Percentiles rank a stretch among this genome's conserved stretches.
Conservation (phyloP, 2,329 filamentous ascomycete species). For the Cladophialophora carrionii region DNA sequence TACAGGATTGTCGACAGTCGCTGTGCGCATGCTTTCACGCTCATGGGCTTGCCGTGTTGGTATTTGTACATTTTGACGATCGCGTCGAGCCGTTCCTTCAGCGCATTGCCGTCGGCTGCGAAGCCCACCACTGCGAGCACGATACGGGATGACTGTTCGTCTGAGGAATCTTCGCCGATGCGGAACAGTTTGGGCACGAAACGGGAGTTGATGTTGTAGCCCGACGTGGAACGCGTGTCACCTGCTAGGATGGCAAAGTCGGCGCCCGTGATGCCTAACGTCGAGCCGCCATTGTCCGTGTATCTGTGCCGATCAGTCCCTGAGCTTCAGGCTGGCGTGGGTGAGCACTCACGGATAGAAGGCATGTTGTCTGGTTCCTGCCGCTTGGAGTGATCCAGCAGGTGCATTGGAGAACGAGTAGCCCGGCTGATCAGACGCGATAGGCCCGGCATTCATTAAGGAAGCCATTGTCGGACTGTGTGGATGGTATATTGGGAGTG, state of each 20-base stretch:
- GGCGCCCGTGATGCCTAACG: conserved; percentile 87
- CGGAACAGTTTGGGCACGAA: conserved; percentile 96
- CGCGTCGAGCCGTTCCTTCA: conserved; percentile 90
- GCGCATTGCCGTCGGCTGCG: conserved; percentile 87
- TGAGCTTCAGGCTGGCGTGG: not conserved
- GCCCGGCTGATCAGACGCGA: conserved; percentile 58
- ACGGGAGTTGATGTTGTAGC: conserved; percentile 98
- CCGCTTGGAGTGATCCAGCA: conserved; percentile 52
- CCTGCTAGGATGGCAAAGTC: conserved; percentile 97
- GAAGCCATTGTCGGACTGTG: conserved; percentile 54
- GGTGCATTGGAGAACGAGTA: conserved; percentile 61
- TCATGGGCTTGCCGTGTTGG: conserved; percentile 96
- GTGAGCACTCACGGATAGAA: conserved; percentile 81
- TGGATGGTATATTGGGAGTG: conserved; percentile 8
- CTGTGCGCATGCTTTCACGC: conserved; percentile 90
- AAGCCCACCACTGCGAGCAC: conserved; percentile 94
- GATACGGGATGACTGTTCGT: conserved; percentile 77
- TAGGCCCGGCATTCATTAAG: conserved; percentile 54
- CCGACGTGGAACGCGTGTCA: conserved; percentile 92
- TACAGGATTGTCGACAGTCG: conserved; percentile 94
- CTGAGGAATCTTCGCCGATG: conserved; percentile 73
- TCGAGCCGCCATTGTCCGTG: conserved; percentile 96
- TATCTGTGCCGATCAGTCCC: conserved; percentile 57
- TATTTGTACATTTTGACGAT: conserved; percentile 99
- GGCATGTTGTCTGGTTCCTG: conserved; percentile 68